Evolutionary conservation across 2,329 filamentous ascomycete species (phyloP).

Genomic region (Cladosporium sp.): DNA sequence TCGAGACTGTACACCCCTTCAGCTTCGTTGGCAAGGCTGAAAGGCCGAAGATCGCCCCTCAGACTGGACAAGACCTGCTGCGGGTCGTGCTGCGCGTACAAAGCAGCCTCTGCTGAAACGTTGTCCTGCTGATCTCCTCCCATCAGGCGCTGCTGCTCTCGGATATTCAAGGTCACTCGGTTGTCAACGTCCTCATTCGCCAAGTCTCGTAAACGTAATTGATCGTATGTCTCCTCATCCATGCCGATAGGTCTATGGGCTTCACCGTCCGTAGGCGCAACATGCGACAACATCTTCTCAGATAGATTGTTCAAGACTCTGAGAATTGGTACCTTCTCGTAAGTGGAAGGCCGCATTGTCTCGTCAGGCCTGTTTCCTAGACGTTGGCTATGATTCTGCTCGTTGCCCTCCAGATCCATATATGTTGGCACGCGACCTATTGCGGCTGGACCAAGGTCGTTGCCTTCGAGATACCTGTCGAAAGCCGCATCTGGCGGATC

Average conservation of each 20-base stretch:
- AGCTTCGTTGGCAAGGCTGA: conserved; percentile 28
- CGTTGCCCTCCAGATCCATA: conserved; percentile 89
- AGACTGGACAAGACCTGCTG: conserved; percentile 63
- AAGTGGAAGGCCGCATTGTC: conserved; percentile 76
- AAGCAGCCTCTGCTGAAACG: conserved; percentile 45
- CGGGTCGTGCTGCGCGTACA: conserved; percentile 68
- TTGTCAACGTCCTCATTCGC: conserved; percentile 69
- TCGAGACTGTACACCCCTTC: conserved; percentile 47
- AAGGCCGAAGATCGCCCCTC: conserved; percentile 56
- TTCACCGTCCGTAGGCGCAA: conserved; percentile 72
- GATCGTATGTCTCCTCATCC: conserved; percentile 69
- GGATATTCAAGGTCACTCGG: conserved; percentile 79
- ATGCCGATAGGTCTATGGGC: conserved; percentile 61
- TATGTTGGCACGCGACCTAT: conserved; percentile 75
- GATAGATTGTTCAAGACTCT: conserved; percentile 84
- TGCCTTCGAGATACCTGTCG: conserved; percentile 77
- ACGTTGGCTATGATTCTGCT: conserved; percentile 85
- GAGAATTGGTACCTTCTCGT: conserved; percentile 80
- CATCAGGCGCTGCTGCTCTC: conserved; percentile 81
- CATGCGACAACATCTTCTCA: conserved; percentile 87
- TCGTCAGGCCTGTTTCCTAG: conserved; percentile 83
- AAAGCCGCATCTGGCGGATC: conserved; percentile 75
- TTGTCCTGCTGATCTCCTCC: conserved; percentile 43
- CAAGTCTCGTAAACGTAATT: conserved; percentile 76
- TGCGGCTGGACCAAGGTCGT: conserved; percentile 48